phyloP scores from a whole-genome alignment of 345 rosid species.

The Sapria himalayana region DNA sequence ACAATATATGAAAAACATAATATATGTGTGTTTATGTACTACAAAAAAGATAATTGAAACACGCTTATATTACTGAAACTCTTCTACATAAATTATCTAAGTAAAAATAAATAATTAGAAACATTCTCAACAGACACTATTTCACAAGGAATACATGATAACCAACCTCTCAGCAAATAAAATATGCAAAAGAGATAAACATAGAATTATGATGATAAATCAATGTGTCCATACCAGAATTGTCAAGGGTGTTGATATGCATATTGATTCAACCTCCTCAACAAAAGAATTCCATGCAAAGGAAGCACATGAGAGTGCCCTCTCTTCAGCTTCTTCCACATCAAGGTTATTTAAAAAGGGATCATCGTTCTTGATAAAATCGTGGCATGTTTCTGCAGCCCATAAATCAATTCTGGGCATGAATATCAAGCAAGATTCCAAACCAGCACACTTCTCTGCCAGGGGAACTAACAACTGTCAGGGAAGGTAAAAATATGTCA shows the following conservation, averaged over 20 bases:
- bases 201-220: neutral
- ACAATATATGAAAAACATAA: no score
- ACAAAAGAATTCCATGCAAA: conserved; percentile 66
- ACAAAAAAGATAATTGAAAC: no score
- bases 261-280: conserved; percentile 68
- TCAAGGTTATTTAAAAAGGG: conserved; percentile 7
- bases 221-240: conserved; percentile 40
- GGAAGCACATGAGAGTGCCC: conserved; percentile 18
- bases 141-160: no score
- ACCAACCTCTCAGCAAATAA: no score
- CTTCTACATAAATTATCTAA: no score
- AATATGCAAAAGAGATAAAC: no score
- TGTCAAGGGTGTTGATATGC: conserved; percentile 57
- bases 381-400: conserved; percentile 39
- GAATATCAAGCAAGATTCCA: conserved; percentile 40
- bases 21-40: no score
- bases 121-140: no score
- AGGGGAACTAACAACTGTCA: conserved; percentile 13
- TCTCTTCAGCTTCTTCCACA: conserved; percentile 14
- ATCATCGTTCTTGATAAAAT: conserved; percentile 11
- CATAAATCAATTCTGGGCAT: conserved; percentile 94
- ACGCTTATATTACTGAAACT: no score
- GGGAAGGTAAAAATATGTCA: no score
- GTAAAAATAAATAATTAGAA: no score
- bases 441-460: conserved; percentile 75